These are phyloP conservation scores for Yamadazyma dendronema DNA, from an alignment of 1,139 yeast species.

Conservation along the genomic window DNA sequence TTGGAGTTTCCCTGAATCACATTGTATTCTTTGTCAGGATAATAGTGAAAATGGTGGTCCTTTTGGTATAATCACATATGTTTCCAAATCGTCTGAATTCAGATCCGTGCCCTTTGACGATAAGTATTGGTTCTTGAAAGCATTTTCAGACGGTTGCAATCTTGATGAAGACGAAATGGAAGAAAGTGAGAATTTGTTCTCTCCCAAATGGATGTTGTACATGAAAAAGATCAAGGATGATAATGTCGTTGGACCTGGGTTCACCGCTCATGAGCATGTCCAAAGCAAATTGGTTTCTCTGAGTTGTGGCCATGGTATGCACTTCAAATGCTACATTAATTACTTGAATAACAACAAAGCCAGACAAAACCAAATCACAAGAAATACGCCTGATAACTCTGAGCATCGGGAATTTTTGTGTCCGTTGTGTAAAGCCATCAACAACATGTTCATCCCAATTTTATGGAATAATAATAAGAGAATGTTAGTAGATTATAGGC, in stretches of 20 bases:
- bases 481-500: constrained; percentile 23
- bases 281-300: constrained; percentile 58
- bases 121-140: constrained; percentile 63
- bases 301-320: constrained; percentile 96
- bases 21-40: constrained; percentile 88
- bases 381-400: constrained; percentile 76
- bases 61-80: constrained; percentile 70
- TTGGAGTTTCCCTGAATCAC: constrained; percentile 78
- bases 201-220: constrained; percentile 36
- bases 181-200: constrained; percentile 20
- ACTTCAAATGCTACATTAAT: constrained; percentile 69
- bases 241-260: constrained; percentile 70
- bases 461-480: constrained; percentile 46
- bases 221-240: constrained; percentile 36
- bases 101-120: constrained; percentile 64
- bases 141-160: constrained; percentile 56
- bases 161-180: constrained; percentile 42
- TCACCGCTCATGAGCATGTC: constrained; percentile 41
- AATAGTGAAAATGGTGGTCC: constrained; percentile 67
- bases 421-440: constrained; percentile 86
- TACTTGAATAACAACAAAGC: constrained; percentile 50
- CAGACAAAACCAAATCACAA: constrained; percentile 70
- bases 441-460: constrained; percentile 80
- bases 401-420: constrained; percentile 77
- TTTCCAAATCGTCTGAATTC: constrained; percentile 59